phyloP scores from a whole-genome alignment of 2,329 filamentous ascomycete genomes.

The Didymella glomerata region DNA sequence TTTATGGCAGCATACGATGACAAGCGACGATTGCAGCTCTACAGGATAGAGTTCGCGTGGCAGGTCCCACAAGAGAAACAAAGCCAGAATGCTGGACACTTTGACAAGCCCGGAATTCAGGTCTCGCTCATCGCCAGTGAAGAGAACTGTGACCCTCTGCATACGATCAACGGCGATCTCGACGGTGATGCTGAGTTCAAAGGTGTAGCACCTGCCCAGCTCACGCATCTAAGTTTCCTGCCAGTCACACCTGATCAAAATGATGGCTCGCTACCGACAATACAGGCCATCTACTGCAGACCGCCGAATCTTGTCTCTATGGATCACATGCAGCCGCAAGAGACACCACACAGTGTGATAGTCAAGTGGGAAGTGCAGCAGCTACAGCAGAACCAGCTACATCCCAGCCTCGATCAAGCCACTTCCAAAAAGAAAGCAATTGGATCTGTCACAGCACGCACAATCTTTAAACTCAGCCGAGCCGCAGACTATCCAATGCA shows the following conservation, averaged over 20 bases:
- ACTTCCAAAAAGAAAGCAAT: slow-evolving; percentile 69
- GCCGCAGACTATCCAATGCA: slow-evolving; percentile 73
- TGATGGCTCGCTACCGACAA: slow-evolving; percentile 67
- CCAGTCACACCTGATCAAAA: slow-evolving; percentile 70
- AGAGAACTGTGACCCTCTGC: slow-evolving; percentile 44
- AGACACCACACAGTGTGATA: slow-evolving; percentile 75
- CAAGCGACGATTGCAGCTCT: slow-evolving; percentile 75
- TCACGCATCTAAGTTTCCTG: slow-evolving; percentile 79
- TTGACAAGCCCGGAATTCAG: slow-evolving; percentile 48
- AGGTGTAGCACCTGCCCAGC: slow-evolving; percentile 43
- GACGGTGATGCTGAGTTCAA: slow-evolving; percentile 34
- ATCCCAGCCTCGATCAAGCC: slow-evolving; percentile 80
- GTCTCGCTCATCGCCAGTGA: slow-evolving; percentile 41
- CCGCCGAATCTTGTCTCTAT: slow-evolving; percentile 51
- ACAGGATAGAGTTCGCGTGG: slow-evolving; percentile 80
- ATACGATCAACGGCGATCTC: slow-evolving; percentile 35
- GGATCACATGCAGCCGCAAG: slow-evolving; percentile 64
- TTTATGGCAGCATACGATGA: slow-evolving; percentile 73
- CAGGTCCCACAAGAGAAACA: slow-evolving; percentile 66
- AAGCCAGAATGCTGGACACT: slow-evolving; percentile 55
- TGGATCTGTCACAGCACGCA: slow-evolving; percentile 44
- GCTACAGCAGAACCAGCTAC: slow-evolving; percentile 67
- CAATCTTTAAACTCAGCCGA: slow-evolving; percentile 58
- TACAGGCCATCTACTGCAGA: slow-evolving; percentile 77
- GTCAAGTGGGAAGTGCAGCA: slow-evolving; percentile 82